Base-by-base conservation (phyloP, 2,329 filamentous ascomycete genomes). In the Aspergillus texensis region DNA sequence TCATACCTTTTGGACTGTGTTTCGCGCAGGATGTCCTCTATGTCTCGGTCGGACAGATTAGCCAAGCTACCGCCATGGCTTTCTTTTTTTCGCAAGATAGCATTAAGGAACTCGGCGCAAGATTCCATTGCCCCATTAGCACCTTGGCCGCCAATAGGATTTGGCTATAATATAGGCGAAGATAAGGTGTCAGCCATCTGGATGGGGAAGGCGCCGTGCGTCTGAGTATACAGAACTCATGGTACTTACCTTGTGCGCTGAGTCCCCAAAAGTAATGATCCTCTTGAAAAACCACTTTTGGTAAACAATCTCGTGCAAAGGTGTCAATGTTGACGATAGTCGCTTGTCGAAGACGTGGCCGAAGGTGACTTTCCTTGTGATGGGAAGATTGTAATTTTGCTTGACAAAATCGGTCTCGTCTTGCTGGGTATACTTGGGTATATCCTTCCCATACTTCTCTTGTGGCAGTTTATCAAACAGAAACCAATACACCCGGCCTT, bases 91-190 rank as follows among this genome's bases (percentile, higher is more conserved):
- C 34, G 32, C n/a, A 57, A 16, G 21, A 57, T 36, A 11, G 54
- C 34, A 24, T 57, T 57, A n/a, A 57, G 32, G 6, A 57, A 26
- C 34, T 57, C 54, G 19, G 54, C 54, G 14, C 54, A 57, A 8
- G 54, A 57, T 57, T 57, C 54, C 10, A 57, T 57, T 39, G 54
- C 54, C 19, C 54, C 54, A n/a, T 57, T 57, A 9, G 30, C 54
- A 16, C 54, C 54, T 39, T 57, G 54, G 14, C 54, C 54, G 19
- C 19, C 34, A 32, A 57, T 21, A 11, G 54, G 54, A 26, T 57
- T 57, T 19, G 54, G 30, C 54, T 57, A 41, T 2, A 28, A 26
- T 26, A 19, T 26, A 12, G 10, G 28, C 19, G n/a, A n/a, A 52
- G 34, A 36, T 2, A 36, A 16, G 1, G 21, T 28, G 54, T 57